Percentiles rank a stretch among this genome's conserved stretches.
Evolutionary conservation across 805 yeast species (phyloP).

Genomic region (Crinitomyces ghanaensis): DNA sequence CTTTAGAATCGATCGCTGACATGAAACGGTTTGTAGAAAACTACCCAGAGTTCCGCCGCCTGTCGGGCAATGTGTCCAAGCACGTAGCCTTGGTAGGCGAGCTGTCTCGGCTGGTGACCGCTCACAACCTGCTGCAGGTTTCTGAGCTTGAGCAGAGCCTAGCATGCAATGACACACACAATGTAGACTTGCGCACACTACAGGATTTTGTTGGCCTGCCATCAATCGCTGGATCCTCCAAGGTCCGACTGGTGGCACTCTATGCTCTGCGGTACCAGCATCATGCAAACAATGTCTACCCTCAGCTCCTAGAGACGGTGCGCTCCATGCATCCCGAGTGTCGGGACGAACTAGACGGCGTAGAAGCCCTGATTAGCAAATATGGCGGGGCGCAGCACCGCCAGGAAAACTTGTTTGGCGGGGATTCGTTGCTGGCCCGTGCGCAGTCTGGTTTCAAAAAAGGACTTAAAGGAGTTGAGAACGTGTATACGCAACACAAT

Average conservation of each 20-base stretch:
- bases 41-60: slow-evolving; percentile 84
- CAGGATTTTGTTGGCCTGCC: slow-evolving; percentile 38
- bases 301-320: slow-evolving; percentile 15
- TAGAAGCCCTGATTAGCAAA: slow-evolving; percentile 34
- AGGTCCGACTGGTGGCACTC: slow-evolving; percentile 60
- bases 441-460: slow-evolving; percentile 34
- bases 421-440: slow-evolving; percentile 29
- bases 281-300: slow-evolving; percentile 34
- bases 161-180: slow-evolving; percentile 52
- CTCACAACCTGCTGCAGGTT: slow-evolving; percentile 58
- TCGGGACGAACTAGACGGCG: slow-evolving; percentile 30
- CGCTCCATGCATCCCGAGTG: slow-evolving; percentile 15
- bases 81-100: slow-evolving; percentile 88
- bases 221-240: slow-evolving; percentile 38
- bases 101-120: slow-evolving; percentile 60
- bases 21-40: slow-evolving; percentile 85
- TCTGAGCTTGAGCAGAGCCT: slow-evolving; percentile 86
- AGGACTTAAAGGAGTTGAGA: slow-evolving; percentile 34
- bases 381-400: slow-evolving; percentile 36
- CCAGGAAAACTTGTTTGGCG: slow-evolving; percentile 30
- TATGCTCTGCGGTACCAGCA: slow-evolving; percentile 64
- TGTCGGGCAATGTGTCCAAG: slow-evolving; percentile 79
- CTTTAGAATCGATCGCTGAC: slow-evolving; percentile 71
- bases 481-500: slow-evolving; percentile 79
- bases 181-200: slow-evolving; percentile 44